phyloP scores from a whole-genome alignment of 192 early-diverging fungal genomes.

The Backusella sp. region DNA sequence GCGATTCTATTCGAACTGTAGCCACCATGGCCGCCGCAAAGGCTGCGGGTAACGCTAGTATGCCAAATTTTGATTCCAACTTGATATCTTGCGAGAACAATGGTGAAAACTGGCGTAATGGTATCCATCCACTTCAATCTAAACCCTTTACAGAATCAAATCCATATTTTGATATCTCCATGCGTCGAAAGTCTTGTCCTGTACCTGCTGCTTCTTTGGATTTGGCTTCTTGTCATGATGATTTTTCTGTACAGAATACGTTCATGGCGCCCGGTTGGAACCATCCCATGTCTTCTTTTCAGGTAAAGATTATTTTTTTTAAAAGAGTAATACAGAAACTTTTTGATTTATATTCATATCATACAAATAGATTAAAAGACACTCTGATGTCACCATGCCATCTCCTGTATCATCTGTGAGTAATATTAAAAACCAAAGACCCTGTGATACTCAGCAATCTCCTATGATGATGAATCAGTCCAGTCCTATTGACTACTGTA shows the following conservation, averaged over 20 bases:
- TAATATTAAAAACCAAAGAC: not conserved
- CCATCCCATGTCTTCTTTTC: not conserved
- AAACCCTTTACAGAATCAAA: not conserved
- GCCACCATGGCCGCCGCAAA: slow-evolving; percentile 2
- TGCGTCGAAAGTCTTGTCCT: not conserved
- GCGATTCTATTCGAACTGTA: slow-evolving; percentile 3
- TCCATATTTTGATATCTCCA: not conserved
- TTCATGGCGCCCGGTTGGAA: not conserved
- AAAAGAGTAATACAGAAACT: not conserved
- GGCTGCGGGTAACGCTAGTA: not conserved
- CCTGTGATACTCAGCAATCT: not conserved
- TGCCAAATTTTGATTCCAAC: slow-evolving; percentile 2
- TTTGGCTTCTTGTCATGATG: not conserved
- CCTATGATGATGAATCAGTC: slow-evolving; percentile 4
- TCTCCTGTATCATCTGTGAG: slow-evolving; percentile 1
- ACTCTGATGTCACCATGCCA: not conserved
- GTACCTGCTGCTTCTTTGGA: not conserved
- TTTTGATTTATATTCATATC: not conserved
- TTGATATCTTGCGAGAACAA: not conserved
- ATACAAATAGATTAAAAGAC: not conserved
- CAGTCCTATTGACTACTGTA: slow-evolving; percentile 10
- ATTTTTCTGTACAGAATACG: not conserved
- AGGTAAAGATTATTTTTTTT: not conserved
- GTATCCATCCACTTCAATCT: not conserved
- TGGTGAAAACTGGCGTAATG: slow-evolving; percentile 5